Evolutionary conservation across 371 early-diverging fungal genomes (phyloP), one percentile per base, ranked within the genome.

Genomic region (Rhizopus delemar): DNA sequence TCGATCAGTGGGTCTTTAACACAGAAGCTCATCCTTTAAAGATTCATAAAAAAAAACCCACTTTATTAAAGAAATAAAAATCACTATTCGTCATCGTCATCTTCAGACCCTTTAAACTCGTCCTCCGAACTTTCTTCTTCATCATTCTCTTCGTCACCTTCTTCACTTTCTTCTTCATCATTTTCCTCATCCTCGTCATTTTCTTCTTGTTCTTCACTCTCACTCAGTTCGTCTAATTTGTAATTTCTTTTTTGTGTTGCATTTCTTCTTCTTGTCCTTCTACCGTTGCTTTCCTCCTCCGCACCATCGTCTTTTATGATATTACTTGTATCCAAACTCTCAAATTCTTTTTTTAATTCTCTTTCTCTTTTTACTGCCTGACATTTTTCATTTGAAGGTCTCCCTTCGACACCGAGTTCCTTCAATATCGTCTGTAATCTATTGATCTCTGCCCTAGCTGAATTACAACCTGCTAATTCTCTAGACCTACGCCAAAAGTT

Each of bases 11-110:
- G 69, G 93, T 95, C 8, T 83, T 93, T 63, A 95, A 90, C 49
- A 95, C 94, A 6, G 95, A 95, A 70, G 95, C 93, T 0, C 94
- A 94, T 70, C 92, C 93, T 31, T 64, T 94, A 45, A 78, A 82
- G 0, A 72, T 28, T 53, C 38, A 28, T 3, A 53, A 39, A 6
- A 11, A 29, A 9, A 38, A 28, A 5, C 7, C 5, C 4, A 7
- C 2, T 56, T 15, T 36, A 15, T 56, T 56, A 56, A 43, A 39
- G 12, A 9, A 9, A 12, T 39, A 9, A 9, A 9, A 12, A 39
- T 39, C 39, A 9, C 39, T 39, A n/a, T 15, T 43, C 8, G 5
- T 43, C 43, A 4, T 56, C 56, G 13, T 56, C 38, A 46, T 56
- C 56, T 2, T 43, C 43, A 34, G 29, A 22, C 5, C 22, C 56